Evolutionary conservation across 2,329 filamentous ascomycete species (phyloP), one percentile per base, ranked within the genome.

Genomic region (Pseudocercospora fuligena): DNA sequence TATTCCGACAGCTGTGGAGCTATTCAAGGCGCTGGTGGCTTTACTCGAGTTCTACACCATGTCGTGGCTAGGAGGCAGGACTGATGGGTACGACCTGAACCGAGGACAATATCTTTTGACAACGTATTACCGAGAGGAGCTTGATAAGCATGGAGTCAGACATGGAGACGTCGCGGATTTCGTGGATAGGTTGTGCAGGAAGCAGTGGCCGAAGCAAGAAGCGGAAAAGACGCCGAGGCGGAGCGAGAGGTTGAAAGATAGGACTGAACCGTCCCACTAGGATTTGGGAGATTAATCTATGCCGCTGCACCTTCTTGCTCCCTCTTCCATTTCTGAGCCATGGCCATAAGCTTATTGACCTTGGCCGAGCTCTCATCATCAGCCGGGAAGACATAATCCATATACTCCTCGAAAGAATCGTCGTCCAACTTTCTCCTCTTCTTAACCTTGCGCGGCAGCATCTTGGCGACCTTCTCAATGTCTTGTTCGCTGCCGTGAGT

Each of bases 341-440:
- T 90, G 69, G 92, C 90, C 81, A 97, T 82, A 78, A 98, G 84
- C 78, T 91, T 92, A 60, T 92, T 92, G 79, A 97, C 82, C 74
- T 92, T 94, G 72, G 91, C 91, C 40, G 70, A 71, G 33, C 72
- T 75, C 81, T 92, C 88, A 79, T 97, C 94, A 82, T 98, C 95
- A 4, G 92, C 93, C 0, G 95, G 95, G 88, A 99, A 99, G 36
- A 99, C 88, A 75, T 97, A 98, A 79, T 98, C 95, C 81, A 95
- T 88, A 80, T 97, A 98, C 82, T 99, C 95, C 85, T 99, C 93
- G 83, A 93, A 97, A 43, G 88, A 90, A 78, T 95, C 94, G 80
- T 97, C 94, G 77, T 97, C 94, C 78, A 97, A 81, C 86, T 89
- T 93, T 79, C 95, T 90, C 76, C 93, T 87, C 85, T 95, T 94